Conservation (phyloP, 345 rosid species). For the Acer yangbiense region DNA sequence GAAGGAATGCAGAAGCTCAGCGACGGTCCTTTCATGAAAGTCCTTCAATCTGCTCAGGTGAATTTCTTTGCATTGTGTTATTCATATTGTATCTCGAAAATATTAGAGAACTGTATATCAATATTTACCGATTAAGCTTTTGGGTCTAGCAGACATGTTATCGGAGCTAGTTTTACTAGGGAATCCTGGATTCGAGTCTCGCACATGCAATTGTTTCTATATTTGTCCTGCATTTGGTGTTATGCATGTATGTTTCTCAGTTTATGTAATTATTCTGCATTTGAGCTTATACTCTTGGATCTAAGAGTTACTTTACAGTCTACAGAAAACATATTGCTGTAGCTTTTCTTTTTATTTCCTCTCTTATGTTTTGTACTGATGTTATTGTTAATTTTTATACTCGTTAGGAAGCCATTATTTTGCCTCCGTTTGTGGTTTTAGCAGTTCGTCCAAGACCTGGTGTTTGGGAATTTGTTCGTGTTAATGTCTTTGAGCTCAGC, state of each 20-base stretch:
- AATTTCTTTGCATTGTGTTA: not conserved
- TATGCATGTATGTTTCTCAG: not conserved
- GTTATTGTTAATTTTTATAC: not conserved
- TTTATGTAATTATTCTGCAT: not conserved
- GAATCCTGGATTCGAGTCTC: not conserved
- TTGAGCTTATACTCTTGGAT: not conserved
- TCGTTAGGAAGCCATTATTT: slow-evolving; percentile 34
- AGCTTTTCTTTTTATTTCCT: not conserved
- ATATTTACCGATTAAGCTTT: not conserved
- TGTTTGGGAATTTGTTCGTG: slow-evolving; percentile 38
- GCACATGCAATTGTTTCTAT: not conserved
- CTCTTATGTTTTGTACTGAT: not conserved
- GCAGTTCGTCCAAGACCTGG: slow-evolving; percentile 43
- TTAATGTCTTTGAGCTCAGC: slow-evolving; percentile 33
- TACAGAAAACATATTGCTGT: not conserved
- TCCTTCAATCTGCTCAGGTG: slow-evolving; percentile 51
- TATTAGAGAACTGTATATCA: no score
- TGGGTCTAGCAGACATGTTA: not conserved
- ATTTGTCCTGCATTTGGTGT: not conserved
- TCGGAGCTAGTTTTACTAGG: not conserved
- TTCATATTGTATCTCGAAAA: no score
- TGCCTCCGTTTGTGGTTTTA: slow-evolving; percentile 38
- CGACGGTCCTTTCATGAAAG: slow-evolving; percentile 42
- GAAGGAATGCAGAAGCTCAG: slow-evolving; percentile 43
- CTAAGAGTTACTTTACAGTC: not conserved